Percentiles rank a stretch among this genome's conserved stretches.
These are phyloP conservation scores for Cutaneotrichosporon dermatis DNA, from an alignment of 1,284 basidiomycete genomes.

Conservation along the genomic window DNA sequence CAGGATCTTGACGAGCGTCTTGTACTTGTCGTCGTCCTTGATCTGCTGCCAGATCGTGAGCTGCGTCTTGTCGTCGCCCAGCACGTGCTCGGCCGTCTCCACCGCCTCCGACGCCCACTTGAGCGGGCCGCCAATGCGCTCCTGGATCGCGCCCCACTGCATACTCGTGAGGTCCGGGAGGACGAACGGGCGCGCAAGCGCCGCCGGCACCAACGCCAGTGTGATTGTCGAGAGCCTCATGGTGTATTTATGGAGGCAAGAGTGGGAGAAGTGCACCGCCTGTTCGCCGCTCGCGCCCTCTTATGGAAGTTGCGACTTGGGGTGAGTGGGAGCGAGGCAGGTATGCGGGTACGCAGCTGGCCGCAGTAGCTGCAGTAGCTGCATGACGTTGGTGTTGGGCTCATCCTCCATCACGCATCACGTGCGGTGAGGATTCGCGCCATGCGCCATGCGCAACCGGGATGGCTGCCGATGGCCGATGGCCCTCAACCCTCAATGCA, in stretches of 20 bases:
- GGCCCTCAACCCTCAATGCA: too few relatives aligned
- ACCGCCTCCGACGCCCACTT: not conserved
- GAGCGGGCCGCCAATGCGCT: not conserved
- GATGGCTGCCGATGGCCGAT: too few relatives aligned
- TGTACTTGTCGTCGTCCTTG: constrained; percentile 43
- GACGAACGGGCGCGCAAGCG: not conserved
- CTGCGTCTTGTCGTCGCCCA: constrained; percentile 27
- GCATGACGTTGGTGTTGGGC: too few relatives aligned
- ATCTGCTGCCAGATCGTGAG: constrained; percentile 46
- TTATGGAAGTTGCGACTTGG: too few relatives aligned
- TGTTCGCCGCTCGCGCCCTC: too few relatives aligned
- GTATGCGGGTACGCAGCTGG: too few relatives aligned
- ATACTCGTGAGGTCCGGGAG: not conserved
- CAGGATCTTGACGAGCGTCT: constrained; percentile 47
- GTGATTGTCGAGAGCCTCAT: not conserved
- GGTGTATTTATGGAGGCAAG: not conserved
- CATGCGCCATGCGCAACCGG: too few relatives aligned
- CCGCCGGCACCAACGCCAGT: not conserved
- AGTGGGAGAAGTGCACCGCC: too few relatives aligned
- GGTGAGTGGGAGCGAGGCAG: too few relatives aligned
- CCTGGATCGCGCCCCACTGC: constrained; percentile 4
- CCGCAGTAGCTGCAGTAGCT: too few relatives aligned
- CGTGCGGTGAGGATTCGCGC: too few relatives aligned
- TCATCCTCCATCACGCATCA: too few relatives aligned
- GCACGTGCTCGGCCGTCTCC: not conserved